phyloP scores from a whole-genome alignment of 306 rosid genomes.

The Adenanthera pavonina region DNA sequence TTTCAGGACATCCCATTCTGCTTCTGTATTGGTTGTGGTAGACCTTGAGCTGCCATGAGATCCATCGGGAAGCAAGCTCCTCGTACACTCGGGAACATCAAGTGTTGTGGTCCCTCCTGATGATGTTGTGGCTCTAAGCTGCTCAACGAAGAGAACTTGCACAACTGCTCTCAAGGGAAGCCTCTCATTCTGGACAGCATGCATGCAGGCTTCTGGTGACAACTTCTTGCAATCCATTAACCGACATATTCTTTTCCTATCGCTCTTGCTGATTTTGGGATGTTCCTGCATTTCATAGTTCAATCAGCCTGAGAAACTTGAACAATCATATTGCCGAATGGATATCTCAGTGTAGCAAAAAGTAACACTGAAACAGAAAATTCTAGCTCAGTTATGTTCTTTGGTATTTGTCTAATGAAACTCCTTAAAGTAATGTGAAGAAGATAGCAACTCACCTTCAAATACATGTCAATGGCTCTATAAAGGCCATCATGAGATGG shows the following conservation, averaged over 20 bases:
- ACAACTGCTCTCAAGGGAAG: slow-evolving; percentile 1
- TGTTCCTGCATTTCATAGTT: not conserved
- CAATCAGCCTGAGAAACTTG: not conserved
- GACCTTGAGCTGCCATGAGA: slow-evolving; percentile 5
- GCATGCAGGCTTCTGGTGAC: slow-evolving; percentile 7
- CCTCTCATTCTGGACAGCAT: slow-evolving; percentile 15
- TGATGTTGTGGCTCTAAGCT: slow-evolving; percentile 9
- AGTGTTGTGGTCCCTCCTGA: not conserved
- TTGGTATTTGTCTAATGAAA: not conserved
- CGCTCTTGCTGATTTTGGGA: not conserved
- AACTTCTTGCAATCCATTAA: slow-evolving; percentile 13
- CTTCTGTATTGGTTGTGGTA: slow-evolving; percentile 5
- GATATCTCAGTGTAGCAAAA: not conserved
- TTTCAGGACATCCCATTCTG: slow-evolving; percentile 6
- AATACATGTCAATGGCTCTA: slow-evolving; percentile 2
- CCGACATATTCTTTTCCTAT: slow-evolving; percentile 7
- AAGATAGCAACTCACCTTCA: not conserved
- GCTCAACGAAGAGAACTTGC: slow-evolving; percentile 11
- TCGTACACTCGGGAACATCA: not conserved
- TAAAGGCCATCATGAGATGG: slow-evolving; percentile 17
- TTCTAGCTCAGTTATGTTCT: not conserved
- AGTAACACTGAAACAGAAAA: too few relatives aligned
- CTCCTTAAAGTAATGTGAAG: not conserved
- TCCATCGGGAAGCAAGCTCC: not conserved
- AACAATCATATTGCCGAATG: too few relatives aligned